Evolutionary conservation across 176 grass and related monocot genomes (phyloP).

Genomic region (barley (Hordeum vulgare)): MorexV3_pseudomolecules_assembly NC_058519.1:155667889-155668388

Average conservation of each 20-base stretch:
- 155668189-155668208: background rate
- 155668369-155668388: conserved; percentile 75
- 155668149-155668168: background rate
- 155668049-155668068: background rate
- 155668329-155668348: conserved; percentile 66
- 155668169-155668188: background rate
- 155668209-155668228: conserved; percentile 11
- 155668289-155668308: conserved; percentile 14
- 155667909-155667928: background rate
- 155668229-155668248: background rate
- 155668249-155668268: conserved; percentile 1
- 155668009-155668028: background rate
- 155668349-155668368: conserved; percentile 92
- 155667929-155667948: background rate
- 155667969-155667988: background rate
- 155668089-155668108: background rate
- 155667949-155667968: conserved; percentile 7
- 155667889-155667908: background rate
- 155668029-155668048: background rate
- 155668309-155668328: conserved; percentile 21
- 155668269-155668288: conserved; percentile 12
- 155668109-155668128: conserved; percentile 3
- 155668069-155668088: conserved; percentile 3
- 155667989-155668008: background rate
- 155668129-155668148: background rate